Conservation (phyloP, 2,329 filamentous ascomycete genomes). For the Penicillium vulpinum region DNA sequence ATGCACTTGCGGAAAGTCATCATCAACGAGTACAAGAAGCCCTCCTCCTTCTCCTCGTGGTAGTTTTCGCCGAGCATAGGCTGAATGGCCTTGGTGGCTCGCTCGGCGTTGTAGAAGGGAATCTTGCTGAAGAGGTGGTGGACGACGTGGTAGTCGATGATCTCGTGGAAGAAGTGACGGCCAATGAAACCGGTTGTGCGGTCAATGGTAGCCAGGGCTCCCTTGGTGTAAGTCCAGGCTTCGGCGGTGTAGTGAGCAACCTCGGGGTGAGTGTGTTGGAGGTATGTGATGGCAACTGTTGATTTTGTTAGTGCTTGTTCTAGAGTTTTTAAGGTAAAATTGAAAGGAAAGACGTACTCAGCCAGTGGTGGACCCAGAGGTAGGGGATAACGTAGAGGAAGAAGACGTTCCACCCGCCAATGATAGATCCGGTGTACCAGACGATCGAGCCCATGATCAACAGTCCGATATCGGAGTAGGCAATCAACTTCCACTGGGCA, state of each 20-base stretch:
- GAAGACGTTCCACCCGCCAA: conserved; percentile 59
- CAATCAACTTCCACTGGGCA: conserved; percentile 57
- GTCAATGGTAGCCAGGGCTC: conserved; percentile 64
- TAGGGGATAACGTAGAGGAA: conserved; percentile 66
- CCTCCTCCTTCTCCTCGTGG: conserved; percentile 35
- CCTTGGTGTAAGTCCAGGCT: conserved; percentile 63
- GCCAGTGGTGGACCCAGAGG: conserved; percentile 70
- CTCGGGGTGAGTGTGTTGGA: conserved; percentile 66
- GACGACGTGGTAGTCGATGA: conserved; percentile 64
- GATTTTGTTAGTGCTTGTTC: not conserved
- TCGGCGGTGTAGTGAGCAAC: conserved; percentile 61
- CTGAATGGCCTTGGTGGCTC: conserved; percentile 59
- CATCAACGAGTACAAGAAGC: conserved; percentile 51
- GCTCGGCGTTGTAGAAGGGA: conserved; percentile 61
- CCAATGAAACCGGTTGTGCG: conserved; percentile 66
- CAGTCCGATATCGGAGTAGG: conserved; percentile 62
- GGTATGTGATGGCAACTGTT: conserved; percentile 70
- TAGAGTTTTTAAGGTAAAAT: not conserved
- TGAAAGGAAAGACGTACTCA: conserved; percentile 49
- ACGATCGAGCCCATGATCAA: conserved; percentile 53
- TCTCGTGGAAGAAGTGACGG: conserved; percentile 65
- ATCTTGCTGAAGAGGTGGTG: conserved; percentile 64
- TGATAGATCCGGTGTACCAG: conserved; percentile 53
- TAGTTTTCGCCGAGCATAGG: conserved; percentile 59
- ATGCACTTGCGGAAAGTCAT: conserved; percentile 50